Conservation (phyloP, 164 flowering plant species). For the Chloranthus sessilifolius region DNA sequence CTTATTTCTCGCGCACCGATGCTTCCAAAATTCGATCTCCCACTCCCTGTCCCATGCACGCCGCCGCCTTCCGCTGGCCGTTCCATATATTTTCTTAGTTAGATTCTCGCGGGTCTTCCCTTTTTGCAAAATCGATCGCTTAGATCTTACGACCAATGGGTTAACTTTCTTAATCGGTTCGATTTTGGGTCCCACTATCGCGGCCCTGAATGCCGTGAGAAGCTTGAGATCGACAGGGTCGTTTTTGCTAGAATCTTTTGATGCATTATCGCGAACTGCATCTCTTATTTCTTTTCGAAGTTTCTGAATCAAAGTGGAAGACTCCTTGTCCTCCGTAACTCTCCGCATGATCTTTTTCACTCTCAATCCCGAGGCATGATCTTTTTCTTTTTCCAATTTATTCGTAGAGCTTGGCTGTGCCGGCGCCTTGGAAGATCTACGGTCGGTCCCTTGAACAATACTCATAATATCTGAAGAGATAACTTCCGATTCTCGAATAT, state of each 20-base stretch:
- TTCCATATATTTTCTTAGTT: slow-evolving; percentile 82
- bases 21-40: slow-evolving; percentile 96
- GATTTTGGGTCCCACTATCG: slow-evolving; percentile 46
- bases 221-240: slow-evolving; percentile 69
- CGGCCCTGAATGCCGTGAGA: slow-evolving; percentile 86
- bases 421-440: slow-evolving; percentile 23
- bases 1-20: slow-evolving; percentile 54
- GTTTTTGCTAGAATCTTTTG: slow-evolving; percentile 40
- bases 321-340: slow-evolving; percentile 50
- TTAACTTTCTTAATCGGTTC: slow-evolving; percentile 39
- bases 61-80: slow-evolving; percentile 59
- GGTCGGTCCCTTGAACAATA: slow-evolving; percentile 45
- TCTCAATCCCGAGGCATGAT: slow-evolving; percentile 55
- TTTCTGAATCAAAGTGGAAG: slow-evolving; percentile 55
- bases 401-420: slow-evolving; percentile 13
- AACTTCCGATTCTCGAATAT: slow-evolving; percentile 20
- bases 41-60: slow-evolving; percentile 93
- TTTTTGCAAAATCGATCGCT: slow-evolving; percentile 64
- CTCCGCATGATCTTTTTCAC: slow-evolving; percentile 91
- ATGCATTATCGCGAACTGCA: slow-evolving; percentile 59
- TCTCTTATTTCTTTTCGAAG: slow-evolving; percentile 82
- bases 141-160: slow-evolving; percentile 44
- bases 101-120: slow-evolving; percentile 87
- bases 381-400: slow-evolving; percentile 30
- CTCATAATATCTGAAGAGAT: slow-evolving; percentile 49